Conservation (phyloP, 306 rosid genomes). For the Luffa aegyptiaca region DNA sequence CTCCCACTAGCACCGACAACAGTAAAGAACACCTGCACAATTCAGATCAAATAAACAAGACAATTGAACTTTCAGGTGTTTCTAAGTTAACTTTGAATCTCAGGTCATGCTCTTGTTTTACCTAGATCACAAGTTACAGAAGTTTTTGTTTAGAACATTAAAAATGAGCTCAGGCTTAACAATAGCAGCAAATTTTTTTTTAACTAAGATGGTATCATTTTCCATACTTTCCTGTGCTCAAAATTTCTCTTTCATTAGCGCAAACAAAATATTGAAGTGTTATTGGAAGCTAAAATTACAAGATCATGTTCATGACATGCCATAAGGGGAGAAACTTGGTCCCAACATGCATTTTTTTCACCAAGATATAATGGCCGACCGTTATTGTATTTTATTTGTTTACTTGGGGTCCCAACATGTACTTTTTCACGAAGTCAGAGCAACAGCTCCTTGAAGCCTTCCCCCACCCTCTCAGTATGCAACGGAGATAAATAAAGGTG, state of each 20-base stretch:
- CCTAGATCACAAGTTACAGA: not conserved
- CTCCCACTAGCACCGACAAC: conserved; percentile 69
- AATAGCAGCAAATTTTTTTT: not conserved
- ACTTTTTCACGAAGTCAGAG: not conserved
- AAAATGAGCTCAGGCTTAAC: not conserved
- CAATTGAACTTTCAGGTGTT: not conserved
- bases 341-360: not conserved
- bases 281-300: not conserved
- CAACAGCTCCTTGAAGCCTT: not conserved
- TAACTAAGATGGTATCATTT: not conserved
- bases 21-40: conserved; percentile 42
- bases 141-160: not conserved
- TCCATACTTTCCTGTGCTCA: not conserved
- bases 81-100: not conserved
- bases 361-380: not conserved
- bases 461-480: not conserved
- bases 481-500: not conserved
- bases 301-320: not conserved
- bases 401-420: not conserved
- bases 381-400: not conserved
- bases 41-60: not conserved
- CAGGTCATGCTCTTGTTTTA: not conserved
- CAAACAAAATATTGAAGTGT: not conserved
- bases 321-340: not conserved
- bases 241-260: not conserved